Conservation (phyloP, 371 early-diverging fungal species). For the Mucor irregularis region DNA sequence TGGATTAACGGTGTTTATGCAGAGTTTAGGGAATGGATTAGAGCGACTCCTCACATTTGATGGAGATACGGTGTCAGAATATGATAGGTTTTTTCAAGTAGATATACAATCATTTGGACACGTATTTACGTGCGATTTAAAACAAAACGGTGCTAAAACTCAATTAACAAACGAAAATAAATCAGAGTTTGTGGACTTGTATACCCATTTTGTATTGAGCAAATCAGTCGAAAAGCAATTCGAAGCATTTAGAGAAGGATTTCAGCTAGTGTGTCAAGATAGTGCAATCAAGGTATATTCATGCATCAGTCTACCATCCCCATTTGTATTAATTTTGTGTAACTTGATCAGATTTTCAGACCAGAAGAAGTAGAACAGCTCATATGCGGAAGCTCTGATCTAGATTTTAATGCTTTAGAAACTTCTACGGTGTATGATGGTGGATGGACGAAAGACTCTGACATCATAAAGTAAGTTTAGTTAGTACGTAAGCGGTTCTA, state of each 20-base stretch:
- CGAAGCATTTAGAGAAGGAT: constrained; percentile 87
- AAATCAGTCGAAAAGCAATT: constrained; percentile 79
- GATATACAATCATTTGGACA: constrained; percentile 69
- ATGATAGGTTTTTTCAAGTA: constrained; percentile 71
- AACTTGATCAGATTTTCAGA: constrained; percentile 67
- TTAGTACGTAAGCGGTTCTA: constrained; percentile 8
- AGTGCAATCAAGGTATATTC: constrained; percentile 68
- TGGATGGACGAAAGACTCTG: constrained; percentile 68
- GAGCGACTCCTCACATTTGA: constrained; percentile 57
- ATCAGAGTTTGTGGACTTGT: constrained; percentile 72
- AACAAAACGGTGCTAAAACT: constrained; percentile 61
- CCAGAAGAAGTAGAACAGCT: constrained; percentile 95
- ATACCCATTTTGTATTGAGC: constrained; percentile 72
- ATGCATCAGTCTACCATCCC: too few species aligned
- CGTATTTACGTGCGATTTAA: constrained; percentile 56
- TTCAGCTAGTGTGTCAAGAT: constrained; percentile 84
- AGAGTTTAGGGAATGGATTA: constrained; percentile 68
- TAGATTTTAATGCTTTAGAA: constrained; percentile 87
- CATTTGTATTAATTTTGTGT: neutral
- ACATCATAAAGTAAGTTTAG: constrained; percentile 55
- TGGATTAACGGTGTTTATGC: neutral
- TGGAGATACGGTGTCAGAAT: constrained; percentile 59
- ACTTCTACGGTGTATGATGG: constrained; percentile 88
- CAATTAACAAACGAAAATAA: constrained; percentile 68
- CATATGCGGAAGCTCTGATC: constrained; percentile 89